Percentiles rank a stretch among this genome's conserved stretches.
These are phyloP conservation scores for Aeschynomene evenia DNA, from an alignment of 306 rosid genomes.

Conservation along the genomic window DNA sequence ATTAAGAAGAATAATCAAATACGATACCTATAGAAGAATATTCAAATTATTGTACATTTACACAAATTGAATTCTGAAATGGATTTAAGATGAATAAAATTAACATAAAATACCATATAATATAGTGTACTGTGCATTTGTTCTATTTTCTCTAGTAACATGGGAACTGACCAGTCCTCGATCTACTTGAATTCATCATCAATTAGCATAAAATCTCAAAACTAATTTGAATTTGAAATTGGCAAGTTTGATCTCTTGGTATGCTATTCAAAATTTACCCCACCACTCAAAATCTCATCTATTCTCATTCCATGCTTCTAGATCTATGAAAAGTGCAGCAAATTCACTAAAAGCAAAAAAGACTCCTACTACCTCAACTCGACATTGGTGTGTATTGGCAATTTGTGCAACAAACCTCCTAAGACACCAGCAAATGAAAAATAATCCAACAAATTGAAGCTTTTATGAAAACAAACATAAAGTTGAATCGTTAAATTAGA, in stretches of 20 bases:
- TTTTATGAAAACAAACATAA: too few relatives aligned
- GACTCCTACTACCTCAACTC: slow-evolving; percentile 54
- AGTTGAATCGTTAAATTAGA: neutral
- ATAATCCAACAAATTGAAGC: slow-evolving; percentile 21
- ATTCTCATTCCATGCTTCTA: neutral
- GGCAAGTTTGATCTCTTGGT: slow-evolving; percentile 49
- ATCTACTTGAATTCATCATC: slow-evolving; percentile 67
- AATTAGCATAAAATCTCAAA: slow-evolving; percentile 68
- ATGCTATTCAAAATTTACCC: slow-evolving; percentile 47
- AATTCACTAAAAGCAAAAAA: slow-evolving; percentile 9
- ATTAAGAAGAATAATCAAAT: too few relatives aligned
- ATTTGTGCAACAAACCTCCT: slow-evolving; percentile 89
- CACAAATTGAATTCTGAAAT: slow-evolving; percentile 18
- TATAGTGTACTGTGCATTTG: slow-evolving; percentile 35
- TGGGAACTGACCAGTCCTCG: slow-evolving; percentile 75
- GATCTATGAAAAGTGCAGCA: neutral
- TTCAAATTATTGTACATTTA: slow-evolving; percentile 7
- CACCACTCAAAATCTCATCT: slow-evolving; percentile 21
- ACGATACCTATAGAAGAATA: too few relatives aligned
- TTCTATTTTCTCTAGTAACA: slow-evolving; percentile 67
- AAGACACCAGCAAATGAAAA: neutral
- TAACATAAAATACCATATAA: slow-evolving; percentile 55
- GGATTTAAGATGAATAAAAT: neutral
- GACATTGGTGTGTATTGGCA: slow-evolving; percentile 50
- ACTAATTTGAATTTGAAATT: too few relatives aligned